Evolutionary conservation across 495 filamentous ascomycete genomes (phyloP).

Genomic region (Podospora anserina): DNA sequence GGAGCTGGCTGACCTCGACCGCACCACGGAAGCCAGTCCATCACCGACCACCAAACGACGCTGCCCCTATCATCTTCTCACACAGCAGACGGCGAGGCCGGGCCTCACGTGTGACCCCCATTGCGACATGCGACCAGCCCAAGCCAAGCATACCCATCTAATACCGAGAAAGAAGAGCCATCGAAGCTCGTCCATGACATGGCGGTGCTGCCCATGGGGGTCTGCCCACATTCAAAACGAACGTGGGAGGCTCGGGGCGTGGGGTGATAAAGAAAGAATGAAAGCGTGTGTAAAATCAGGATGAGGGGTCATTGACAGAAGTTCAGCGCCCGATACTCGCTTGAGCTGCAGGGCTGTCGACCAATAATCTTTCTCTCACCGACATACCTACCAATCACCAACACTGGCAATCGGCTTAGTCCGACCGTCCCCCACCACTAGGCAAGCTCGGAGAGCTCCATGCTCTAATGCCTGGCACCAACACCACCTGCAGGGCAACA

Average conservation of each 20-base stretch:
- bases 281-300: slow-evolving; percentile 6
- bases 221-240: not conserved
- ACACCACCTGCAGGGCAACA: not conserved
- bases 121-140: not conserved
- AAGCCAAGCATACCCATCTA: not conserved
- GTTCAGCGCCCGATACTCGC: slow-evolving; percentile 4
- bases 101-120: slow-evolving; percentile 8
- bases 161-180: not conserved
- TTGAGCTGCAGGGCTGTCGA: slow-evolving; percentile 11
- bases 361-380: slow-evolving; percentile 5
- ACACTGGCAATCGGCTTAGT: not conserved
- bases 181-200: not conserved
- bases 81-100: slow-evolving; percentile 13
- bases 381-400: slow-evolving; percentile 7
- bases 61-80: not conserved
- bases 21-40: not conserved
- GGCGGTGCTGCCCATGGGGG: not conserved
- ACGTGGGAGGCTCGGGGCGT: slow-evolving; percentile 10
- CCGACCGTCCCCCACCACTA: not conserved
- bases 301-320: slow-evolving; percentile 7
- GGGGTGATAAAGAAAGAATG: not conserved
- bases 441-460: not conserved
- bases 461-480: not conserved
- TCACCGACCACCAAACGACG: not conserved
- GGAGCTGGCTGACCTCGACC: not conserved